Evolutionary conservation across 345 rosid genomes (phyloP), one percentile per base, ranked within the genome.

Genomic region (Lepidium didymum): DNA sequence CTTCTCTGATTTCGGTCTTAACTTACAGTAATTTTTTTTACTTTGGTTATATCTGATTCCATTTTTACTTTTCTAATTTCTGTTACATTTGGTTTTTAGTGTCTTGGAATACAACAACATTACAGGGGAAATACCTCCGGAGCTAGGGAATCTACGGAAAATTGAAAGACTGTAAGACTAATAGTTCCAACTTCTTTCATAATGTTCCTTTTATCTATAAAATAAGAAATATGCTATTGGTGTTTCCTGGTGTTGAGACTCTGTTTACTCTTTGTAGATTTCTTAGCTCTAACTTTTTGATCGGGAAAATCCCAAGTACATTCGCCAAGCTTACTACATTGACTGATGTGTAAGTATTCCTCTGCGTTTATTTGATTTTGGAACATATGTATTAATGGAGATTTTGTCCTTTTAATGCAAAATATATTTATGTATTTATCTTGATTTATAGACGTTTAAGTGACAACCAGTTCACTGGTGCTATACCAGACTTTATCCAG

Each of bases 221-320:
- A 27, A 4, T 4, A 27, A 5, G 6, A 27, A 27, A 27, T 12
- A 35, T 8, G 0, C 23, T 15, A 2, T 35, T 41, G 34, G 13
- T 58, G 4, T 42, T 35, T 19, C 2, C 15, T 34, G 29, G 57
- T 79, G 44, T 33, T 65, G 64, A 45, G 9, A 35, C 27, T 35
- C 10, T 72, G 47, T 51, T 49, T 43, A 49, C 23, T 56, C 33
- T 57, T 65, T 74, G 37, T 60, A 88, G 91, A 7, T 3, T 13
- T 23, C 31, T 88, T n/a, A 57, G 72, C 64, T 85, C 94, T 1
- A 88, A 88, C 75, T 3, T 71, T 56, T 86, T 88, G 55, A 78
- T 21, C 1, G 83, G 89, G 8, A 74, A 72, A 40, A 50, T 88
- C 36, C 90, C 93, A 35, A 38, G 27, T 3, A 76, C 85, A 68